Base-by-base conservation (phyloP, 23 red algal species). In the Gracilaria domingensis region DNA sequence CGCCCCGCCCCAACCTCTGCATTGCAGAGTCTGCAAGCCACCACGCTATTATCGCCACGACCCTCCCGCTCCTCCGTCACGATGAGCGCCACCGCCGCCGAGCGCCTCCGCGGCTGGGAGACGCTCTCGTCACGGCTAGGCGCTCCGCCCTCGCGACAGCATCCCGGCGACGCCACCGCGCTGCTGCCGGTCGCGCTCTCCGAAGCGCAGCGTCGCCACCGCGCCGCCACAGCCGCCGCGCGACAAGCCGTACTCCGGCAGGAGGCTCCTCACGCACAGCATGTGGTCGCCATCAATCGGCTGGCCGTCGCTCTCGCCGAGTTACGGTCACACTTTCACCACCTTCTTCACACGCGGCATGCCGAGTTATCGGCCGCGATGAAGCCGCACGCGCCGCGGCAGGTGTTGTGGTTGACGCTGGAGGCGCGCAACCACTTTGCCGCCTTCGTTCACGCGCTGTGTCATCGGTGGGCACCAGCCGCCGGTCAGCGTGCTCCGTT, bases 201-300 rank as follows among this genome's bases (percentile, higher is more conserved):
- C 69, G 21, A 36, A 36, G 69, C 69, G 62, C 62, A 67, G 33
- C 62, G 62, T 32, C 62, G 62, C 62, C 62, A 67, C 62, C 62
- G 62, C 62, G 62, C 62, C 13, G 33, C 62, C 62, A 16, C 24
- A 1, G 62, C 28, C 62, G 24, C 62, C 13, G 33, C 62, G 62
- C 62, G 62, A 4, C 62, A 36, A 11, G 62, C 62, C 62, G 62
- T 30, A 1, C 62, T 28, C 1, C 62, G 33, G 24, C 62, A 67
- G 33, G 6, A 67, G 2, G n/a, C 62, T 11, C 24, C 25, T 2
- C 24, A 5, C 24, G 0, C 59, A 30, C 8, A 17, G 59, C 4
- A 2, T 28, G n/a, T 13, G 6, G 59, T 24, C 12, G n/a, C 51
- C 51, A 55, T 55, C 51, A 16, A 7, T 18, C 51, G 51, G 9